Conservation (phyloP, 1,139 yeast species). For the Candida mesenterica region DNA sequence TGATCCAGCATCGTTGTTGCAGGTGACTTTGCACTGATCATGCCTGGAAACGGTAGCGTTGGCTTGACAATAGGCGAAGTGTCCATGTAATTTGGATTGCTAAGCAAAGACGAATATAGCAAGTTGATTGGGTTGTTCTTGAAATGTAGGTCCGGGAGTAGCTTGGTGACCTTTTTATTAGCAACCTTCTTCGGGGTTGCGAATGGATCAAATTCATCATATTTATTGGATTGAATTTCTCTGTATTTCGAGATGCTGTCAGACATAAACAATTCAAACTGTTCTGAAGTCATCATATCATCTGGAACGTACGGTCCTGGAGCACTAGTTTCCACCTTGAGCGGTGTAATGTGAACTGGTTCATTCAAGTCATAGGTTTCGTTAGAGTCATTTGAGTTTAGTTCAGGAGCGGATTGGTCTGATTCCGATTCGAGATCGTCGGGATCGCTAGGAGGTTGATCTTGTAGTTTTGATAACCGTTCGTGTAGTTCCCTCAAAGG, state of each 20-base stretch:
- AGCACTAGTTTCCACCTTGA: neutral
- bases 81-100: conserved; percentile 10
- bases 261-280: conserved; percentile 39
- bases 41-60: conserved; percentile 14
- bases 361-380: conserved; percentile 1
- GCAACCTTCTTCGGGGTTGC: too few species aligned
- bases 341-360: neutral
- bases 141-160: conserved; percentile 3
- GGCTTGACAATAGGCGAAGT: conserved; percentile 8
- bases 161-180: neutral
- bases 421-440: neutral
- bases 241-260: conserved; percentile 35
- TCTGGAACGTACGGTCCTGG: neutral
- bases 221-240: conserved; percentile 23
- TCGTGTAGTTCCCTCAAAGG: too few species aligned
- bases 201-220: conserved; percentile 10
- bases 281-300: conserved; percentile 21
- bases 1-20: conserved; percentile 40
- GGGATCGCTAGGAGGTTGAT: too few species aligned
- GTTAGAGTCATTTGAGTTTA: conserved; percentile 1
- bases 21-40: conserved; percentile 29
- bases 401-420: neutral
- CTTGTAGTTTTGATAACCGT: too few species aligned
- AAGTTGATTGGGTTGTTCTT: conserved; percentile 16
- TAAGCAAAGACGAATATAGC: conserved; percentile 16